A percentile compares a stretch with the other conserved stretches of the same genome.
Conservation (phyloP, 805 yeast species). For the Saturnispora ahearnii region DNA sequence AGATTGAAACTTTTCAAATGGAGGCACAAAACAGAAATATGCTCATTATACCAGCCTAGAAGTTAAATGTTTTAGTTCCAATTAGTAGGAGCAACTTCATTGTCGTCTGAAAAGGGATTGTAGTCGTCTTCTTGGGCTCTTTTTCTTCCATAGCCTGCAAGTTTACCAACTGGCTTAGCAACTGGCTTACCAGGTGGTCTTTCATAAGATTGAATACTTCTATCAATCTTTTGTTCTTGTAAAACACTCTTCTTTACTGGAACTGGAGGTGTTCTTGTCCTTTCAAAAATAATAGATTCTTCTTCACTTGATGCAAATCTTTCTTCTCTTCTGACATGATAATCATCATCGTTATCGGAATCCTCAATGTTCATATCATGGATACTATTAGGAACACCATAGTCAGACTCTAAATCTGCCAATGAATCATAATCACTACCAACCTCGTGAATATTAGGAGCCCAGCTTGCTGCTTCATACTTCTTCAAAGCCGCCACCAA, state of each 20-base stretch:
- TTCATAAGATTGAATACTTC: neutral
- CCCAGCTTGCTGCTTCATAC: conserved; percentile 50
- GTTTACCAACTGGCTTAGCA: neutral
- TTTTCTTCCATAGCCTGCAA: neutral
- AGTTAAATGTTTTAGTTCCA: conserved; percentile 19
- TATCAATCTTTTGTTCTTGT: conserved; percentile 7
- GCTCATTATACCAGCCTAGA: neutral
- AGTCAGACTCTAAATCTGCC: conserved; percentile 29
- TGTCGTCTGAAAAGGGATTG: conserved; percentile 27
- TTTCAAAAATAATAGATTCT: neutral
- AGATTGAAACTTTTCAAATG: neutral
- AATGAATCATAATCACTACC: conserved; percentile 33
- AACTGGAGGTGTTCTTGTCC: conserved; percentile 22
- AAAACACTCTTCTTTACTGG: conserved; percentile 19
- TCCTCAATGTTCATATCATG: neutral
- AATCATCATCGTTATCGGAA: conserved; percentile 7
- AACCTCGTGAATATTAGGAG: conserved; percentile 32
- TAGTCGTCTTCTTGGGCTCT: conserved; percentile 18
- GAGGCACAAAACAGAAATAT: neutral
- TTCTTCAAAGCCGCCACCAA: conserved; percentile 62
- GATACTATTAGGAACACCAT: conserved; percentile 6
- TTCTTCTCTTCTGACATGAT: conserved; percentile 2
- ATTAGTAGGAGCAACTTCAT: conserved; percentile 22
- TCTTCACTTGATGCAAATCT: conserved; percentile 1
- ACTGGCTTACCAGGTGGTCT: neutral